A percentile compares a stretch with the other conserved stretches of the same genome.
Evolutionary conservation across 2,329 filamentous ascomycete genomes (phyloP).

Genomic region (Karstenula rhodostoma): DNA sequence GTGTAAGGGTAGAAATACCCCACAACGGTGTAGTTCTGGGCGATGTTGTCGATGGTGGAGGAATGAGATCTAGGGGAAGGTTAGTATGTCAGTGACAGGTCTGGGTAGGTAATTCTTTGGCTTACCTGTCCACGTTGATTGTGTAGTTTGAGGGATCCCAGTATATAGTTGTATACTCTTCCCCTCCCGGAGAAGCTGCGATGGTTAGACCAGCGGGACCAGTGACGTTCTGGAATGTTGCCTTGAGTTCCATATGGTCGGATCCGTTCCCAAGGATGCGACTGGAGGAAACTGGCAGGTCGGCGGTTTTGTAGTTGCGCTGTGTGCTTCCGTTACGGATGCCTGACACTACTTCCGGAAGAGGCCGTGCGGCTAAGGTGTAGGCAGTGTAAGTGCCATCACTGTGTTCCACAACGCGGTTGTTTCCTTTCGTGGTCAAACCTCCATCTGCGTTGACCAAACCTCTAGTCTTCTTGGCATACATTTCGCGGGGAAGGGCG

Average conservation of each 20-base stretch:
- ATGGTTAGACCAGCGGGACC: conserved; percentile 54
- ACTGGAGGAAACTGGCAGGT: conserved; percentile 28
- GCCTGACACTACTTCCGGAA: conserved; percentile 54
- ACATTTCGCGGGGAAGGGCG: conserved; percentile 56
- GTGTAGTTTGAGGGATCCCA: conserved; percentile 57
- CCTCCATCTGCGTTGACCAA: conserved; percentile 48
- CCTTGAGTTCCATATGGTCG: conserved; percentile 53
- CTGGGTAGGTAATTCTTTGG: neutral
- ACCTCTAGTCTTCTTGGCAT: conserved; percentile 53
- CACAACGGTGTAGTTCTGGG: conserved; percentile 52
- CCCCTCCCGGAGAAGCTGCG: conserved; percentile 52
- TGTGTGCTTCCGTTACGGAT: conserved; percentile 44
- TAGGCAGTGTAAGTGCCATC: conserved; percentile 54
- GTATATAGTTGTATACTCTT: conserved; percentile 56
- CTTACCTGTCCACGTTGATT: conserved; percentile 53
- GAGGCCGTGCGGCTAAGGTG: conserved; percentile 55
- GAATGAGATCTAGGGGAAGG: conserved; percentile 38
- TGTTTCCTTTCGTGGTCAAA: conserved; percentile 46
- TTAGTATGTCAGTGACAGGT: neutral
- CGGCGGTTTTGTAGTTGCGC: conserved; percentile 29
- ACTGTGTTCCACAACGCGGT: conserved; percentile 42
- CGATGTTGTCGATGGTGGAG: conserved; percentile 52
- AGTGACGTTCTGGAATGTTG: conserved; percentile 49
- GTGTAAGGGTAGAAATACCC: conserved; percentile 59
- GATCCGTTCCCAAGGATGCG: conserved; percentile 40